Evolutionary conservation across 1,284 basidiomycete species (phyloP).

Genomic region (Marasmius sp.): DNA sequence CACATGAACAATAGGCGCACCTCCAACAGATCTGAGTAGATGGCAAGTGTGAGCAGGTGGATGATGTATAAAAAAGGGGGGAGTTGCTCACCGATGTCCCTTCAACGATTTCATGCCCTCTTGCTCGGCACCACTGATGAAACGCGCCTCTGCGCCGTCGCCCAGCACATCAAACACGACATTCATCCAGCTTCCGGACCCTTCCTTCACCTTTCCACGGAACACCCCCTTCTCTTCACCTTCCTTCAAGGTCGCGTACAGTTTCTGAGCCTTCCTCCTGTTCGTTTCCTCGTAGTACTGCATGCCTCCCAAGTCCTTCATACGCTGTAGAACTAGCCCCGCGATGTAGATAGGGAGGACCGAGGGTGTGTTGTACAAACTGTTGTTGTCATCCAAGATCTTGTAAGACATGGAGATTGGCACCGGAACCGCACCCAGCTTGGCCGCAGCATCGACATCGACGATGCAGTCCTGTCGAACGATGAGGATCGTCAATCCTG

Average conservation of each 20-base stretch:
- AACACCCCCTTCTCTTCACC: constrained; percentile 73
- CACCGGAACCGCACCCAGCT: constrained; percentile 73
- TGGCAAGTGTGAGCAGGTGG: constrained; percentile 19
- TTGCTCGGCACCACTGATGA: constrained; percentile 78
- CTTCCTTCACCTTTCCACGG: constrained; percentile 66
- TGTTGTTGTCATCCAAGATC: constrained; percentile 75
- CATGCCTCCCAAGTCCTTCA: constrained; percentile 71
- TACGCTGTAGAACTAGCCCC: constrained; percentile 81
- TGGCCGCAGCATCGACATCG: constrained; percentile 79
- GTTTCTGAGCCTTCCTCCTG: constrained; percentile 67
- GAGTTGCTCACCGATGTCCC: constrained; percentile 77
- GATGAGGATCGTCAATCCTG: constrained; percentile 91
- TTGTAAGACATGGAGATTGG: constrained; percentile 88
- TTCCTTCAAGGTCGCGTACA: constrained; percentile 73
- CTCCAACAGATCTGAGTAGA: constrained; percentile 53
- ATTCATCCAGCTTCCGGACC: constrained; percentile 91
- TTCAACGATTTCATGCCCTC: constrained; percentile 83
- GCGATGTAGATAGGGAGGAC: constrained; percentile 93
- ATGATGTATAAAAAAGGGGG: not conserved
- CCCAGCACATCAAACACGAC: constrained; percentile 79
- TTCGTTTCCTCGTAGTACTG: constrained; percentile 69
- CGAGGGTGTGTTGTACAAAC: constrained; percentile 94
- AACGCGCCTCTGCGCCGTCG: constrained; percentile 67
- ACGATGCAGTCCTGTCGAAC: constrained; percentile 91
- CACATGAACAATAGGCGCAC: constrained; percentile 28